Conservation (phyloP, 2,329 filamentous ascomycete species). For the Juglanconis oblonga region DNA sequence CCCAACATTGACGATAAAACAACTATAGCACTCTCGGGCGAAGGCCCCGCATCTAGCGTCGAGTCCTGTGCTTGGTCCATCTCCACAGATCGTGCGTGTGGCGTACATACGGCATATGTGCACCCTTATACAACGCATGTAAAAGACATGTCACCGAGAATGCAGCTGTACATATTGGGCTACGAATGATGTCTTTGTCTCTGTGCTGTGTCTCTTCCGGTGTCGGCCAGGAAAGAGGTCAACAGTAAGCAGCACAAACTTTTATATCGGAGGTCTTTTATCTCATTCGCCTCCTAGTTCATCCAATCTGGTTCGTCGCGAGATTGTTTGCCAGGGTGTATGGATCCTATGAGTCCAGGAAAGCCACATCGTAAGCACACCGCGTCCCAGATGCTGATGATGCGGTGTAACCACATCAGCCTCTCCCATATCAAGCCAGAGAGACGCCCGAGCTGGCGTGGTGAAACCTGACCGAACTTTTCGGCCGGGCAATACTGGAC, state of each 20-base stretch:
- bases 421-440: neutral
- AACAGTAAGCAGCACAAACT: neutral
- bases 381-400: too few species aligned
- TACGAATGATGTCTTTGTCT: neutral
- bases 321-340: too few species aligned
- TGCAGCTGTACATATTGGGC: neutral
- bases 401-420: neutral
- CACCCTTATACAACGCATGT: neutral
- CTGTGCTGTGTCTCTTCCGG: neutral
- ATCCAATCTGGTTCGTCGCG: too few species aligned
- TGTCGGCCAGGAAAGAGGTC: neutral
- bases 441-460: neutral
- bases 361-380: too few species aligned
- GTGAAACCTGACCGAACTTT: neutral
- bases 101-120: neutral
- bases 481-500: neutral
- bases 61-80: neutral
- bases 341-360: too few species aligned
- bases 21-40: neutral
- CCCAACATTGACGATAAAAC: neutral
- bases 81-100: neutral
- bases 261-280: neutral
- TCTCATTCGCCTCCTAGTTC: neutral
- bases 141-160: neutral
- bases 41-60: neutral